A percentile compares a stretch with the other conserved stretches of the same genome.
These are phyloP conservation scores for Elsinoe arachidis DNA, from an alignment of 2,329 filamentous ascomycete genomes.

Conservation along the genomic window DNA sequence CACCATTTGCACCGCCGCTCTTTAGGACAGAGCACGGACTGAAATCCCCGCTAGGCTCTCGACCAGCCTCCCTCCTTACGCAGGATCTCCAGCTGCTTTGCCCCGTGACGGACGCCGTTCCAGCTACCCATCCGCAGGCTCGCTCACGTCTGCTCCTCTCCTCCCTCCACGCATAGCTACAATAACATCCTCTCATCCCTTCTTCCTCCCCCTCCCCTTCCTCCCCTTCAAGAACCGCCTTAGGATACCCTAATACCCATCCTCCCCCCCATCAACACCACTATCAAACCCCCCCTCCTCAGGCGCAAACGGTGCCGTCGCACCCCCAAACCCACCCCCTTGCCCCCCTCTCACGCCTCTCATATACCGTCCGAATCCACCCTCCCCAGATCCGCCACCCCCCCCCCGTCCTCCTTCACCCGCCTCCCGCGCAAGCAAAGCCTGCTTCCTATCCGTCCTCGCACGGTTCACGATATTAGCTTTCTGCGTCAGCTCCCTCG, in stretches of 20 bases:
- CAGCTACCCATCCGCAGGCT: too few species aligned
- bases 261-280: constrained; percentile 8
- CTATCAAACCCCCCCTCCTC: constrained; percentile 11
- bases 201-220: neutral
- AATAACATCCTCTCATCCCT: too few species aligned
- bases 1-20: neutral
- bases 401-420: neutral
- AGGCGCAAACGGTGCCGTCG: neutral
- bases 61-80: too few species aligned
- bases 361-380: neutral
- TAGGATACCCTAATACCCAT: neutral
- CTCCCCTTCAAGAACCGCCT: neutral
- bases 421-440: constrained; percentile 5
- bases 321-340: neutral
- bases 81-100: too few species aligned
- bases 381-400: neutral
- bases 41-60: too few species aligned
- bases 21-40: too few species aligned
- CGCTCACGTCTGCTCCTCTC: too few species aligned
- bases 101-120: too few species aligned
- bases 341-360: neutral
- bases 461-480: constrained; percentile 42
- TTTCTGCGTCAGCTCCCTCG: constrained; percentile 68
- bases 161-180: too few species aligned
- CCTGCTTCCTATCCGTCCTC: constrained; percentile 22